A percentile compares a stretch with the other conserved stretches of the same genome.
These are phyloP conservation scores for Pleurotus tuber-regium DNA, from an alignment of 768 basidiomycete genomes.

Conservation along the genomic window DNA sequence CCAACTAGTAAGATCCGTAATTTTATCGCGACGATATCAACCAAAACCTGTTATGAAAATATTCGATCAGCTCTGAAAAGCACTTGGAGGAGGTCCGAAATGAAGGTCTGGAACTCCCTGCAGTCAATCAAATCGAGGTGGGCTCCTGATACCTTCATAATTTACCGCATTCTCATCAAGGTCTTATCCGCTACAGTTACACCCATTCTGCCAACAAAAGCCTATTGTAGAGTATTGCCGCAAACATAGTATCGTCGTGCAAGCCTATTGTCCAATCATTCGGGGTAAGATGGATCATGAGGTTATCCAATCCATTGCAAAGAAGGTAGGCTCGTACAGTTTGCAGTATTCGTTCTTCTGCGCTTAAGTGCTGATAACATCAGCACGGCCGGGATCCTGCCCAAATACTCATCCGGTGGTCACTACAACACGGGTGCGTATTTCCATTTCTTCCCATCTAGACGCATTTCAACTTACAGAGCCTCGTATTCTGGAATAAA, in stretches of 20 bases:
- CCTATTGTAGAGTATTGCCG: conserved; percentile 76
- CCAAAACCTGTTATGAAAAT: too few species aligned
- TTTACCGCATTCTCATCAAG: conserved; percentile 6
- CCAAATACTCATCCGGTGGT: conserved; percentile 89
- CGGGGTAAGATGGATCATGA: conserved; percentile 57
- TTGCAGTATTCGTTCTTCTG: too few species aligned
- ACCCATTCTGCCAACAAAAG: conserved; percentile 80
- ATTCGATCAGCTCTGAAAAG: conserved; percentile 61
- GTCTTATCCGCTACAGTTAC: conserved; percentile 46
- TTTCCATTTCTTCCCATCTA: neutral
- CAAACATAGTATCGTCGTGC: conserved; percentile 54
- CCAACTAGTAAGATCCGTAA: conserved; percentile 70
- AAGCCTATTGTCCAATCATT: conserved; percentile 79
- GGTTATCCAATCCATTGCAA: conserved; percentile 49
- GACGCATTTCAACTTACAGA: too few species aligned
- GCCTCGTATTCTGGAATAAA: conserved; percentile 28
- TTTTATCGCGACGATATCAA: too few species aligned
- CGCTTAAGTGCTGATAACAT: too few species aligned
- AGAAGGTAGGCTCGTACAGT: conserved; percentile 54
- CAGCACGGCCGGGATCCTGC: conserved; percentile 64
- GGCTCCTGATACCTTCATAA: conserved; percentile 10
- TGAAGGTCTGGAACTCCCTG: conserved; percentile 61
- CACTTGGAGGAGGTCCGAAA: conserved; percentile 74
- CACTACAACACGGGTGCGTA: conserved; percentile 75
- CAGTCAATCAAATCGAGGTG: conserved; percentile 84